Percentiles rank a stretch among this genome's conserved stretches.
These are phyloP conservation scores for Dichotomocladium elegans DNA, from an alignment of 371 early-diverging fungal genomes.

Conservation along the genomic window DNA sequence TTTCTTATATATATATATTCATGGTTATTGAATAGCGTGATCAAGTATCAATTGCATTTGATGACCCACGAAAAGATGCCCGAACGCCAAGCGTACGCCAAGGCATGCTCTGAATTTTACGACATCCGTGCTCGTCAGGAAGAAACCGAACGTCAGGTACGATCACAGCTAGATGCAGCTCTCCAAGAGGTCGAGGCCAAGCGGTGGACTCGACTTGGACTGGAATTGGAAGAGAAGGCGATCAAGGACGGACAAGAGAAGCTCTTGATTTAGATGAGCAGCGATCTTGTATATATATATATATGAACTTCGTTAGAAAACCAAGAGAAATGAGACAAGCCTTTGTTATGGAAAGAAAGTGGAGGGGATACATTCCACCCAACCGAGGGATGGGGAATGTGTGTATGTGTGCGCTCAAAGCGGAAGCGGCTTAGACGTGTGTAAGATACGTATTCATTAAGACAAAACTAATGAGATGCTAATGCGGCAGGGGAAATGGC, in stretches of 20 bases:
- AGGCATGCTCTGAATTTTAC: slow-evolving; percentile 71
- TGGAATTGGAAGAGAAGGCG: slow-evolving; percentile 37
- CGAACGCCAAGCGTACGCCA: slow-evolving; percentile 71
- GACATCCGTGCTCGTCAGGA: slow-evolving; percentile 71
- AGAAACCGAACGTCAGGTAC: slow-evolving; percentile 55
- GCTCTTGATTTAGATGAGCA: background rate
- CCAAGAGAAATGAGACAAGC: too few species aligned
- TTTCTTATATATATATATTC: too few species aligned
- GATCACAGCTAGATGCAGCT: slow-evolving; percentile 42
- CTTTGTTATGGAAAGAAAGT: too few species aligned
- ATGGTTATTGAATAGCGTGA: slow-evolving; percentile 46
- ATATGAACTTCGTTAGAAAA: too few species aligned
- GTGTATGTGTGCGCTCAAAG: background rate
- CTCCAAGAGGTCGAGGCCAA: slow-evolving; percentile 18
- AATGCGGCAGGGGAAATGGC: too few species aligned
- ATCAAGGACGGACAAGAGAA: slow-evolving; percentile 25
- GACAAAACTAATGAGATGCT: too few species aligned
- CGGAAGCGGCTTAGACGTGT: too few species aligned
- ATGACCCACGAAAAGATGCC: slow-evolving; percentile 59
- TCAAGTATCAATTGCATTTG: slow-evolving; percentile 74
- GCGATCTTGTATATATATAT: background rate
- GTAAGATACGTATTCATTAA: too few species aligned
- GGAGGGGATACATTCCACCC: background rate
- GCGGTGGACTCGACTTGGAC: slow-evolving; percentile 28
- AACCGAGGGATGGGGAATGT: background rate